Conservation (phyloP, 345 rosid species). For the Eucalyptus decipiens region DNA sequence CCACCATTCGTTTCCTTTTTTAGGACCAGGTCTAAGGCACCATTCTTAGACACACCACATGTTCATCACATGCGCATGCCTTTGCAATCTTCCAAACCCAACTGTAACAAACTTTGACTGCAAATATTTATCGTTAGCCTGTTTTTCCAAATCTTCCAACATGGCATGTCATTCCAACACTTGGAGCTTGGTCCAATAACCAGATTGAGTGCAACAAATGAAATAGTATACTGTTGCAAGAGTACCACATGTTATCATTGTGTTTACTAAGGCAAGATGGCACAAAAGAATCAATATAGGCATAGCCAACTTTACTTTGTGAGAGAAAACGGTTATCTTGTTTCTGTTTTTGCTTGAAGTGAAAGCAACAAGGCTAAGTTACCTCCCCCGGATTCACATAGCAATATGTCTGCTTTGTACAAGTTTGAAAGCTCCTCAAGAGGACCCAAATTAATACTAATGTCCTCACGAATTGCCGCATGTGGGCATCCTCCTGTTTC, state of each 20-base stretch:
- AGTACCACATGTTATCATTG: background rate
- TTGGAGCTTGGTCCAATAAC: background rate
- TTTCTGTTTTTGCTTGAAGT: background rate
- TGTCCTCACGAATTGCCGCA: conserved; percentile 98
- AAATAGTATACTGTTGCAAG: background rate
- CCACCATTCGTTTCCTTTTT: background rate
- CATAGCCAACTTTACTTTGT: background rate
- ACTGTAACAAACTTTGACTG: background rate
- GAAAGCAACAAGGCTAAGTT: background rate
- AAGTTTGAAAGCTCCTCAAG: conserved; percentile 89
- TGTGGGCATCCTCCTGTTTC: conserved; percentile 99
- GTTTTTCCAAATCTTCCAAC: background rate
- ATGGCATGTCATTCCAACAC: background rate
- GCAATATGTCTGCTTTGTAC: conserved; percentile 81
- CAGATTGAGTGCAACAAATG: background rate
- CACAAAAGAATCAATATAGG: background rate
- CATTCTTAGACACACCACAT: background rate
- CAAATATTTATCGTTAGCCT: background rate
- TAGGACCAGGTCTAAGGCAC: background rate
- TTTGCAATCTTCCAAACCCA: background rate
- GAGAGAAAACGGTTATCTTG: background rate
- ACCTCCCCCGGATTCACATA: conserved; percentile 99
- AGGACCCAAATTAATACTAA: conserved; percentile 95
- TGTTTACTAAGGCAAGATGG: background rate
- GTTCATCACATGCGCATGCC: background rate